phyloP scores from a whole-genome alignment of 1,139 yeast genomes.

The Geotrichum aggregatum region DNA sequence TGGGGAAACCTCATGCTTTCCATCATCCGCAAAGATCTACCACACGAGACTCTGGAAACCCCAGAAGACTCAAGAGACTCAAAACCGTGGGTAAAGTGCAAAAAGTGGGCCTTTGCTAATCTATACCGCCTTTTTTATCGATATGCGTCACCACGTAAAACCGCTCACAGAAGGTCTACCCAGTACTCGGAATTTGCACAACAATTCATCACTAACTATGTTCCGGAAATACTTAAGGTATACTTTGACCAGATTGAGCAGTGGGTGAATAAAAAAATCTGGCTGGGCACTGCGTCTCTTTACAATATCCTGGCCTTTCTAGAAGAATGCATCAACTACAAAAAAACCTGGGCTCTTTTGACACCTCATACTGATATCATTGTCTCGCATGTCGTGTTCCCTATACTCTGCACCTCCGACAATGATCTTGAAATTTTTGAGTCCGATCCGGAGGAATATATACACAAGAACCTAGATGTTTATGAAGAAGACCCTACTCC shows the following conservation, averaged over 20 bases:
- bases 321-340: conserved; percentile 65
- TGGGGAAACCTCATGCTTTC: conserved; percentile 81
- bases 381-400: conserved; percentile 70
- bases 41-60: conserved; percentile 45
- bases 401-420: conserved; percentile 69
- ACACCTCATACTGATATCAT: conserved; percentile 66
- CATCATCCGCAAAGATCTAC: conserved; percentile 59
- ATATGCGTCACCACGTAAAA: conserved; percentile 50
- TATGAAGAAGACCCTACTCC: conserved; percentile 71
- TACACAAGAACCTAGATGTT: conserved; percentile 70
- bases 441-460: conserved; percentile 86
- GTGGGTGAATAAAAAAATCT: conserved; percentile 63
- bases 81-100: conserved; percentile 67
- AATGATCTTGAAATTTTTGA: conserved; percentile 72
- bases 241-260: conserved; percentile 62
- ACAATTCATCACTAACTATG: conserved; percentile 45
- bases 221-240: conserved; percentile 68
- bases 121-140: conserved; percentile 68
- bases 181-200: conserved; percentile 38
- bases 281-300: conserved; percentile 67
- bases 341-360: conserved; percentile 64
- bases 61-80: conserved; percentile 48
- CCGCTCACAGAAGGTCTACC: conserved; percentile 28
- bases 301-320: conserved; percentile 66
- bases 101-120: conserved; percentile 89